Evolutionary conservation across 768 basidiomycete species (phyloP), one percentile per base, ranked within the genome.

Genomic region (Xerocomellus chrysenteron): DNA sequence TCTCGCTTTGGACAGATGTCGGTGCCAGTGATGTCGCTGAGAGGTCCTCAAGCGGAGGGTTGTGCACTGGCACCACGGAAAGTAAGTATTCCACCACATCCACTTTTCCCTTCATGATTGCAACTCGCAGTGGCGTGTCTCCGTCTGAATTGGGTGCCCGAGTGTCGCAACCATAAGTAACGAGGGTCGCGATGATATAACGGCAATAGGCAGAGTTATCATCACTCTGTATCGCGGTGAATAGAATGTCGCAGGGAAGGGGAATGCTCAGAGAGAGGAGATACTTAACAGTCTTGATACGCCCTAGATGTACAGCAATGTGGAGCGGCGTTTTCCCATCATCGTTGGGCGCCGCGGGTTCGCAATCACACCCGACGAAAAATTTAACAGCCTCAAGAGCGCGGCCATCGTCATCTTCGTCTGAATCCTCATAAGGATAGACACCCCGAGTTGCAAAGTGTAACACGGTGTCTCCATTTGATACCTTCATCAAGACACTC

Each of bases 81-180:
- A 53, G 28, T 6, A 55, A 43, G 36, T 45, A 55, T 24, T 55
- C 16, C 36, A 56, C 43, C 12, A 56, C 35, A 8, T 54, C 50
- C 3, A 39, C 19, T 1, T 19, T 8, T 17, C 35, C 33, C 28
- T 33, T n/a, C 12, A 10, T 14, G 28, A 56, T 32, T 8, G 50
- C 55, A 17, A 30, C 36, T 45, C 32, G 51, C 4, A 46, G 36
- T 3, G 30, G 51, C 2, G 43, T 33, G 21, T 32, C 12, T n/a
- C 51, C 50, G 5, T 39, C 43, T 16, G 36, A 24, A 32, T 46
- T 24, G 16, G 12, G 50, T 0, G 21, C 28, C 30, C 12, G 43
- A 24, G 30, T 16, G 14, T 56, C 43, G 44, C 55, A 55, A 2
- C 55, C 55, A 26, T 30, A 32, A 2, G 43, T 26, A 6, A 56